phyloP scores from a whole-genome alignment of 306 rosid species.

The Cucumis cinereus region DNA sequence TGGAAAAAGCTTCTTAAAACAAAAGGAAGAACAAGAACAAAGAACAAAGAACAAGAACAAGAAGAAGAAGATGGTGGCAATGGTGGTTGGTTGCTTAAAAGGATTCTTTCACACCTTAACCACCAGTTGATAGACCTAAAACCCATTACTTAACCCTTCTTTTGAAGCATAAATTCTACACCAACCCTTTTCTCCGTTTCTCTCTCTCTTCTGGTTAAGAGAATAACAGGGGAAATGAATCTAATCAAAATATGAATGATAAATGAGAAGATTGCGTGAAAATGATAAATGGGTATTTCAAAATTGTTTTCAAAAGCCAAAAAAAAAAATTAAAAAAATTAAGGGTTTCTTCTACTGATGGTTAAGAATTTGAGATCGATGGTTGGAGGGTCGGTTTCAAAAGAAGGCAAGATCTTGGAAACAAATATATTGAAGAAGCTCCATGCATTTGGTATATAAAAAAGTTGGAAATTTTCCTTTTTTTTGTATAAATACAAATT shows the following conservation, averaged over 20 bases:
- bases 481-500: background rate
- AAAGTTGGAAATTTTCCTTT: background rate
- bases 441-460: background rate
- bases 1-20: slow-evolving; percentile 27
- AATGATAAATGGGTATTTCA: background rate
- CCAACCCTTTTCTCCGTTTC: slow-evolving; percentile 1
- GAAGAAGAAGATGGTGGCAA: background rate
- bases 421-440: background rate
- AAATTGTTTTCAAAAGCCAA: background rate
- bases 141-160: slow-evolving; percentile 36
- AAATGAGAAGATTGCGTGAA: background rate
- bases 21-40: slow-evolving; percentile 1
- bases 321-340: background rate
- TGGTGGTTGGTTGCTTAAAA: slow-evolving; percentile 63
- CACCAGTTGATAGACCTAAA: slow-evolving; percentile 82
- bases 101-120: slow-evolving; percentile 46
- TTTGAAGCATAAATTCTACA: slow-evolving; percentile 29
- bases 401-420: background rate
- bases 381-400: background rate
- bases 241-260: background rate
- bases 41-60: background rate
- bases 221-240: background rate
- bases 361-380: background rate
- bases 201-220: slow-evolving; percentile 14
- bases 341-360: background rate